phyloP scores from a whole-genome alignment of 345 rosid genomes.

The Citrus sinensis region DVS_A1.0 CM039168.1:5990501-5991000 shows the following conservation, averaged over 20 bases:
- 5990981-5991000: too few species aligned
- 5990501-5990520: conserved; percentile 38
- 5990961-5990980: too few species aligned
- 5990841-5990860: too few species aligned
- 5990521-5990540: conserved; percentile 24
- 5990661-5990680: conserved; percentile 42
- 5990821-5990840: neutral
- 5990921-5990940: neutral
- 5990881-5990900: neutral
- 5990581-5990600: conserved; percentile 45
- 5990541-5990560: conserved; percentile 22
- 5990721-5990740: conserved; percentile 30
- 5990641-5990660: conserved; percentile 64
- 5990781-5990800: neutral
- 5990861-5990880: neutral
- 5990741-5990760: neutral
- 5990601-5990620: conserved; percentile 57
- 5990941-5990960: neutral
- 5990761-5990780: neutral
- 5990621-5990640: conserved; percentile 64
- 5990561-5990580: conserved; percentile 42
- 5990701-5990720: conserved; percentile 61
- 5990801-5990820: neutral
- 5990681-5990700: conserved; percentile 39
- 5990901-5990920: neutral